Conservation (phyloP, 805 yeast species). For the Candida maesae region DNA sequence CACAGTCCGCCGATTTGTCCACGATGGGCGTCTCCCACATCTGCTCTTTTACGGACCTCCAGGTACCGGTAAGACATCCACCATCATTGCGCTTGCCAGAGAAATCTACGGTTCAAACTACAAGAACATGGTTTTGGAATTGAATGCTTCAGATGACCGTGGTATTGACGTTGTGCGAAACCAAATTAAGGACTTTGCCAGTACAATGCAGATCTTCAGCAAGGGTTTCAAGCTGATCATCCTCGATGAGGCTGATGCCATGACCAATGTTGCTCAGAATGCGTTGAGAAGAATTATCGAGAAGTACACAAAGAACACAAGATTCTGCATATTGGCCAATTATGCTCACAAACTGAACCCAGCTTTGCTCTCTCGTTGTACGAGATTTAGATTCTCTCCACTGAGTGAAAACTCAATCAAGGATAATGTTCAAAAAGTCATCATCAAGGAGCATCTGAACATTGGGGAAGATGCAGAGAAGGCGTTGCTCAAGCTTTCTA, state of each 20-base stretch:
- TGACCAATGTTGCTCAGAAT: slow-evolving; percentile 84
- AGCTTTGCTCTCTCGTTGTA: slow-evolving; percentile 90
- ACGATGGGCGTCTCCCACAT: slow-evolving; percentile 84
- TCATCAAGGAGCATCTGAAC: slow-evolving; percentile 60
- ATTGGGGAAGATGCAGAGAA: slow-evolving; percentile 55
- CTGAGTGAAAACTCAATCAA: slow-evolving; percentile 62
- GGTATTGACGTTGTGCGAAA: slow-evolving; percentile 98
- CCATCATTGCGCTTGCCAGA: slow-evolving; percentile 80
- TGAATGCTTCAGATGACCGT: slow-evolving; percentile 96
- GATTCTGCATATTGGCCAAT: slow-evolving; percentile 93
- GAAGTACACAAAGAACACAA: slow-evolving; percentile 88
- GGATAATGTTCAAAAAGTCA: slow-evolving; percentile 64
- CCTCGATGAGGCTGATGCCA: slow-evolving; percentile 96
- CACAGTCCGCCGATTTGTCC: slow-evolving; percentile 81
- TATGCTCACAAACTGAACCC: slow-evolving; percentile 95
- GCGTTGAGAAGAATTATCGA: slow-evolving; percentile 79
- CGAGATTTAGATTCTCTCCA: slow-evolving; percentile 91
- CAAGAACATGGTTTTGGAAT: slow-evolving; percentile 85
- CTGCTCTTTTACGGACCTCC: slow-evolving; percentile 93
- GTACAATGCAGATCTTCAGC: slow-evolving; percentile 89
- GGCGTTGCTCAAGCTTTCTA: slow-evolving; percentile 67
- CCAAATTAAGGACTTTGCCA: slow-evolving; percentile 93
- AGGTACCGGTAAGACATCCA: slow-evolving; percentile 90
- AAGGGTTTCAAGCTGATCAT: slow-evolving; percentile 84
- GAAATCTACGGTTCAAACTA: slow-evolving; percentile 83